Base-by-base conservation (phyloP, 495 filamentous ascomycete genomes). In the Pseudoneurospora amorphoporcata region DNA sequence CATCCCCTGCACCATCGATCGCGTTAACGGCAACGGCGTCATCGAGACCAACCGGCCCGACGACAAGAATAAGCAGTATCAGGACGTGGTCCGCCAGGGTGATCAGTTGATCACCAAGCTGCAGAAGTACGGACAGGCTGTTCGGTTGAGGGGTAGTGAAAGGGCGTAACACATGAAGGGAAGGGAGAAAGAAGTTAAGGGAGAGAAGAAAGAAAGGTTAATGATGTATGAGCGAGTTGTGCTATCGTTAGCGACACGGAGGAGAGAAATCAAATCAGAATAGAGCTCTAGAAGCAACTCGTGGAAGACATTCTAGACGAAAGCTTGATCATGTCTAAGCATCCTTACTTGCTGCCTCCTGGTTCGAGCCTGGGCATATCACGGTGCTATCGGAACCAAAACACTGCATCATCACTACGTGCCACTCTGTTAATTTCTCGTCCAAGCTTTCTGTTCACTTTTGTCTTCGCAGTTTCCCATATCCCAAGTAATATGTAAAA, bases 1-100 rank as follows among this genome's bases (percentile, higher is more conserved):
- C 77, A 92, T 99, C 76, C 89, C 94, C 16, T 98, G 95, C 86
- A 97, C 93, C 38, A 98, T 99, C 76, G 95, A 99, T 84, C 93
- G 95, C 68, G 96, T 99, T 73, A 83, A 84, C 0, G 86, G 86
- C 73, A 94, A 95, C 75, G 95, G 94, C 43, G 92, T 98, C 78
- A 98, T 99, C 77, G 96, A 98, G 86, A 99, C 95, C 37, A 97
- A 97, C 83, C 87, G 96, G 69, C 94, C 95, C 4, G 96, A 98
- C 78, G 94, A 97, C 81, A 98, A 98, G 88, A 97, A 98, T 86
- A 97, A 96, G 86, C 95, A 99, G 82, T 99, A 98, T 81, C 89
- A 94, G 69, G 95, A 98, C 77, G 93, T 98, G 41, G 93, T 99
- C 69, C 95, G 94, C 86, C 95, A 98, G 78, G 95, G 95, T 38